phyloP scores from a whole-genome alignment of 257 asterid genomes.

The Fraxinus excelsior region DNA sequence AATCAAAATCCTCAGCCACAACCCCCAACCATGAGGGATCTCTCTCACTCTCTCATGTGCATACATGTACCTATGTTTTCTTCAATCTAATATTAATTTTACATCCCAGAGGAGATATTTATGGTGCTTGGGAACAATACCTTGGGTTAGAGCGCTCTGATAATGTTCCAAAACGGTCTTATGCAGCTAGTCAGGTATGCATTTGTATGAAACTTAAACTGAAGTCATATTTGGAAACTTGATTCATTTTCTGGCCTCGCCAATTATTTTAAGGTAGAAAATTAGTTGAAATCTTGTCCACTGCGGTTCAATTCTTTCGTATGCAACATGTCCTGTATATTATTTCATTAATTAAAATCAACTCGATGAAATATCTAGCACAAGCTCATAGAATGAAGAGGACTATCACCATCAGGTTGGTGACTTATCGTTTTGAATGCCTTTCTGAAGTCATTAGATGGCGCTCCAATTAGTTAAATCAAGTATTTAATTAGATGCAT shows the following conservation, averaged over 20 bases:
- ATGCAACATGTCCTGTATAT: no score
- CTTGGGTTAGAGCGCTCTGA: constrained; percentile 75
- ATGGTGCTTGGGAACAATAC: constrained; percentile 77
- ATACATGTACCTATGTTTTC: not conserved
- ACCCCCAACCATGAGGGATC: not conserved
- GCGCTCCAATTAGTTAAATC: not conserved
- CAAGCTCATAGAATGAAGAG: no score
- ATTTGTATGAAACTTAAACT: not conserved
- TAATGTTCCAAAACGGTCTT: constrained; percentile 62
- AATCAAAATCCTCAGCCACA: not conserved
- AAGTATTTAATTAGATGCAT: constrained; percentile 10
- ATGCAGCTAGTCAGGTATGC: constrained; percentile 62
- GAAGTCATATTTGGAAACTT: no score
- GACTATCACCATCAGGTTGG: no score
- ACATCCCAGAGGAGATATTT: constrained; percentile 60
- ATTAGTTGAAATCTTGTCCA: no score
- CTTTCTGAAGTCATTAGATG: no score
- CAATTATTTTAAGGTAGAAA: no score
- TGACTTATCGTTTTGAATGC: no score
- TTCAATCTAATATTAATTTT: constrained; percentile 18
- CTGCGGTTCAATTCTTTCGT: no score
- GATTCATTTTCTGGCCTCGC: no score
- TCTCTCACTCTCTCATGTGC: not conserved
- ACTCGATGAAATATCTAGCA: no score
- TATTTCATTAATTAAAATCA: no score